Percentiles rank a stretch among this genome's conserved stretches.
These are phyloP conservation scores for Zalerion maritima DNA, from an alignment of 495 filamentous ascomycete species.

Conservation along the genomic window DNA sequence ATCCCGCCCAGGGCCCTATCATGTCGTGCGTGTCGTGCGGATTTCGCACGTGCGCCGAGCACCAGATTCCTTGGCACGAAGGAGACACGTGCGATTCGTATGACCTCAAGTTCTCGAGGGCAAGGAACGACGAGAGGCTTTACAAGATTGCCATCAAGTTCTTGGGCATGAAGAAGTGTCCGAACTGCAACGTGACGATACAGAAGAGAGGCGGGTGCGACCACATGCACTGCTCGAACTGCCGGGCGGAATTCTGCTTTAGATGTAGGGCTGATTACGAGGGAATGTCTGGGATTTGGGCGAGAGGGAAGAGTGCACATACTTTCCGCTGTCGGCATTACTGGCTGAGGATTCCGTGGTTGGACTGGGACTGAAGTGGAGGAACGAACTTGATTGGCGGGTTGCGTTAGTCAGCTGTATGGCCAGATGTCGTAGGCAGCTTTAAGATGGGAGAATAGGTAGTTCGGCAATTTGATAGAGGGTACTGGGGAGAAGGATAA, in stretches of 20 bases:
- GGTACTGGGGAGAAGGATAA: too few species aligned
- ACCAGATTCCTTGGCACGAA: constrained; percentile 8
- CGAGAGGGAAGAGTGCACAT: too few species aligned
- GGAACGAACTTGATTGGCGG: too few species aligned
- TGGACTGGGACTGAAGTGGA: too few species aligned
- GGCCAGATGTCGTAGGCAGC: too few species aligned
- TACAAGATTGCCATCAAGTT: constrained; percentile 1
- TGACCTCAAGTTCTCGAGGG: constrained; percentile 1
- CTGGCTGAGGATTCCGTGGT: too few species aligned
- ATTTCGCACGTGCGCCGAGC: constrained; percentile 8
- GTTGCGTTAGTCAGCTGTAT: too few species aligned
- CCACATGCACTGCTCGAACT: constrained; percentile 5
- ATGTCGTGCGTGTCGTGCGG: constrained; percentile 7
- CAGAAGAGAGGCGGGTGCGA: constrained; percentile 10
- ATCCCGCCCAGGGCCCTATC: constrained; percentile 3
- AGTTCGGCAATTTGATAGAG: too few species aligned
- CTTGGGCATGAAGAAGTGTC: constrained; percentile 3
- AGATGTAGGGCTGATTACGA: constrained; percentile 8
- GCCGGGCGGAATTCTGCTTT: constrained; percentile 11
- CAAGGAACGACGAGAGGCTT: constrained; percentile 1
- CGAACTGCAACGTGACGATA: constrained; percentile 2
- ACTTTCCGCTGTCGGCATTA: too few species aligned
- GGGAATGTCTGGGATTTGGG: constrained; percentile 1
- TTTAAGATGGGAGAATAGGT: too few species aligned
- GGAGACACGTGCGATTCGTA: constrained; percentile 7